A percentile compares a stretch with the other conserved stretches of the same genome.
Evolutionary conservation across 1,284 basidiomycete genomes (phyloP).

Genomic region (Singerocomus inundabilis): DNA sequence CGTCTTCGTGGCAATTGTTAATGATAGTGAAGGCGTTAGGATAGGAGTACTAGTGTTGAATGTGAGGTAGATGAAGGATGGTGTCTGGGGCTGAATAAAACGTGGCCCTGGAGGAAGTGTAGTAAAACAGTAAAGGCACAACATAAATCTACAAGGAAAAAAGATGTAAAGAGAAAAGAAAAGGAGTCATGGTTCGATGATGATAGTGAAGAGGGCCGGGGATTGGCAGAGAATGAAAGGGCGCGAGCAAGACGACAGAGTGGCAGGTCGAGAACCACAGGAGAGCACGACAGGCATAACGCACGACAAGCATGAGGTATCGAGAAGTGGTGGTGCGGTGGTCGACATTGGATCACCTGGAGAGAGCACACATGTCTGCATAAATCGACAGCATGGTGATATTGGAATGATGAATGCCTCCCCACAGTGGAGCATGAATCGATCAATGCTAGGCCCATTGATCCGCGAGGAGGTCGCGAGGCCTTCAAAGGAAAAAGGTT

Average conservation of each 20-base stretch:
- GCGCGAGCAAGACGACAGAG: not conserved
- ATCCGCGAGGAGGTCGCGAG: conserved; percentile 19
- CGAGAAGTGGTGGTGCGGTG: not conserved
- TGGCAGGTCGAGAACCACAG: not conserved
- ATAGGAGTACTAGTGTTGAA: conserved; percentile 1
- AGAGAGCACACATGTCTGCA: not conserved
- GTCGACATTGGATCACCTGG: not conserved
- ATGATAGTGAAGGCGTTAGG: not conserved
- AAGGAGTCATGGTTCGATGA: not conserved
- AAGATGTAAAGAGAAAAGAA: not conserved
- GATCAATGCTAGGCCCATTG: conserved; percentile 9
- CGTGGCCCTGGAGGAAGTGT: not conserved
- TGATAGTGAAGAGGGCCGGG: not conserved
- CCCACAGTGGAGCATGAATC: conserved; percentile 7
- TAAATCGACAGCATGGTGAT: not conserved
- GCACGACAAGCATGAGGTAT: not conserved
- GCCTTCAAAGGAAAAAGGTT: conserved; percentile 7
- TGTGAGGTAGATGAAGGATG: conserved; percentile 14
- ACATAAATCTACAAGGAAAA: conserved; percentile 16
- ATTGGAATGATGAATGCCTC: not conserved
- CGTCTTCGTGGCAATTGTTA: conserved; percentile 1
- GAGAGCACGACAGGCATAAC: not conserved
- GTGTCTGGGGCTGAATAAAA: conserved; percentile 3
- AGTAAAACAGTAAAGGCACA: conserved; percentile 1
- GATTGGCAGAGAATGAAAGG: not conserved